Percentiles rank a stretch among this genome's conserved stretches.
phyloP scores from a whole-genome alignment of 2,329 filamentous ascomycete species.

The Volutella citrinella region DNA sequence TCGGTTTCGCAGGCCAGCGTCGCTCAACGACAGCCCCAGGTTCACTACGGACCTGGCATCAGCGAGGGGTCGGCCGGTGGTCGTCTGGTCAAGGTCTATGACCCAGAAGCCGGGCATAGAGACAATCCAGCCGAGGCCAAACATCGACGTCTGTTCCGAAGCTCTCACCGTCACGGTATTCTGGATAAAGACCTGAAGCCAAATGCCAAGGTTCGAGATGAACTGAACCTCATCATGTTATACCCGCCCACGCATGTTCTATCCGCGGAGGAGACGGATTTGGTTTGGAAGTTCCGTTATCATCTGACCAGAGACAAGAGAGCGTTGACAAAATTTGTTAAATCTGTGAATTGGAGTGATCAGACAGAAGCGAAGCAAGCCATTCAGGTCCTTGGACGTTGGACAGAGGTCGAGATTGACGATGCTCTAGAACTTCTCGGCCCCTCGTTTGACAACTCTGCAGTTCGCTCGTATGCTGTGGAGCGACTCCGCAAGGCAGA shows the following conservation, averaged over 20 bases:
- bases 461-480: conserved; percentile 89
- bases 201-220: conserved; percentile 92
- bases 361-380: conserved; percentile 82
- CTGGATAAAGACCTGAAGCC: conserved; percentile 94
- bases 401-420: conserved; percentile 96
- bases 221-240: conserved; percentile 84
- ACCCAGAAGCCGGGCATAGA: conserved; percentile 83
- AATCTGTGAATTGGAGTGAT: conserved; percentile 94
- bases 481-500: conserved; percentile 88
- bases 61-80: conserved; percentile 55
- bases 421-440: conserved; percentile 93
- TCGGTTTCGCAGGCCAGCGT: conserved; percentile 61
- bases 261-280: conserved; percentile 86
- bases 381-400: conserved; percentile 83
- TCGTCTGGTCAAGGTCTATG: conserved; percentile 80
- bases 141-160: conserved; percentile 86
- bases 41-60: conserved; percentile 87
- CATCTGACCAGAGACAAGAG: conserved; percentile 90
- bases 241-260: conserved; percentile 90
- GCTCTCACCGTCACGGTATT: conserved; percentile 85
- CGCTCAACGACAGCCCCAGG: conserved; percentile 78
- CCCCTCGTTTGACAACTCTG: conserved; percentile 83
- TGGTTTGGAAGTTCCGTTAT: conserved; percentile 97
- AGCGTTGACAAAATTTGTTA: conserved; percentile 94
- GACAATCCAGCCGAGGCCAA: conserved; percentile 97